Evolutionary conservation across 192 early-diverging fungal genomes (phyloP), one percentile per base, ranked within the genome.

Genomic region (Coemansia sp.): DNA sequence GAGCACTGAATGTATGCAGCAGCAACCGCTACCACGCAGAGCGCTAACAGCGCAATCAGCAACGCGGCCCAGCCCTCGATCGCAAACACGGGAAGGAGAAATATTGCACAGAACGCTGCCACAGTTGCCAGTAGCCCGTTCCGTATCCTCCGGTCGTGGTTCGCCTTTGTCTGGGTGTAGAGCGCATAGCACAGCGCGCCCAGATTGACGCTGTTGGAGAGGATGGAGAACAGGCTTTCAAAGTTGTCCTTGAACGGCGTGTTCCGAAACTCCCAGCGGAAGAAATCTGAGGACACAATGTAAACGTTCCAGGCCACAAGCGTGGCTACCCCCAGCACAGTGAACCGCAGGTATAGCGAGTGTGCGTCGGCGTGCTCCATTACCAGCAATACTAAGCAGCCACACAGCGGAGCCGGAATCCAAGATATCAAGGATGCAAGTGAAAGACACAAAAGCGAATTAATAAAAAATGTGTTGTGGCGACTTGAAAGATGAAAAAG

Each of bases 281-380:
- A 92, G 64, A 85, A 92, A 38, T 83, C 87, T 0, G 88, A 83
- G 5, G 89, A 86, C 3, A 85, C 87, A 40, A 90, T 92, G 40
- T 86, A 90, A 7, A 85, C 85, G 76, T 92, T 92, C 90, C 90
- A 92, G 48, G 87, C 86, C 53, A 90, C 58, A 21, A 92, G 79
- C 76, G 88, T 84, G 9, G 90, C 83, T 19, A 86, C 59, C 29
- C 90, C 90, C 48, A 89, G 86, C 9, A 85, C 59, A 60, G 86
- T 81, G 70, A 89, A 89, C 33, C 75, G 75, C 75, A 69, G 67
- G 55, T 78, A 78, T 47, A 78, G 46, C 40, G 58, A 71, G 23
- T 64, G 69, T 18, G 56, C 18, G 23, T 32, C 23, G 14, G 22
- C 51, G 9, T 52, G 54, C 21, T 53, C 19, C 66, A 68, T 68